Conservation (phyloP, 768 basidiomycete species). For the Pleurotus citrinopileatus region DNA sequence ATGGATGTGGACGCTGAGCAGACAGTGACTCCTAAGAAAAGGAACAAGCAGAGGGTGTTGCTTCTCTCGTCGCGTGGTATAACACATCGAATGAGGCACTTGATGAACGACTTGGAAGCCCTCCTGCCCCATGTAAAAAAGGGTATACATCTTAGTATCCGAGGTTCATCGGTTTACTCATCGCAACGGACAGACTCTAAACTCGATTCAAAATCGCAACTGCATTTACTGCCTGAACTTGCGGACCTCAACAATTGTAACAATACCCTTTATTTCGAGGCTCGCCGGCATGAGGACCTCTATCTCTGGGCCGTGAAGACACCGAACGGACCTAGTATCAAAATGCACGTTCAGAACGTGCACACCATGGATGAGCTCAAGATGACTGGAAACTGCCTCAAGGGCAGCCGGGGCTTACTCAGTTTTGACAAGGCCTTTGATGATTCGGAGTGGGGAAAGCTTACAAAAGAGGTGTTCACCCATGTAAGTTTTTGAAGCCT, state of each 20-base stretch:
- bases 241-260: slow-evolving; percentile 98
- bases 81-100: slow-evolving; percentile 94
- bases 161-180: background rate
- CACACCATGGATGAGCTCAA: slow-evolving; percentile 99
- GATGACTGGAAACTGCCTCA: slow-evolving; percentile 98
- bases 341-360: slow-evolving; percentile 96
- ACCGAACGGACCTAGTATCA: slow-evolving; percentile 96
- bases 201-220: slow-evolving; percentile 93
- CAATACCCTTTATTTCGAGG: slow-evolving; percentile 96
- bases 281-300: slow-evolving; percentile 90
- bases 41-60: slow-evolving; percentile 94
- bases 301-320: slow-evolving; percentile 97
- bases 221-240: slow-evolving; percentile 90
- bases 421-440: slow-evolving; percentile 93
- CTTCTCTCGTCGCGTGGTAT: slow-evolving; percentile 91
- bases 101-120: slow-evolving; percentile 92
- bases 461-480: slow-evolving; percentile 92
- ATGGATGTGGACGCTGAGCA: slow-evolving; percentile 49
- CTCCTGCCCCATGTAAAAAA: slow-evolving; percentile 95
- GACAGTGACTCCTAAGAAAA: slow-evolving; percentile 42
- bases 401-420: slow-evolving; percentile 88
- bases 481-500: slow-evolving; percentile 55
- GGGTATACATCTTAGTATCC: slow-evolving; percentile 47
- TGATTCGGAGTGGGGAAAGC: slow-evolving; percentile 77
- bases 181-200: slow-evolving; percentile 73